Evolutionary conservation across 148 eudicot species (phyloP), one percentile per base, ranked within the genome.

Genomic region (Polygonum maritimum): DNA sequence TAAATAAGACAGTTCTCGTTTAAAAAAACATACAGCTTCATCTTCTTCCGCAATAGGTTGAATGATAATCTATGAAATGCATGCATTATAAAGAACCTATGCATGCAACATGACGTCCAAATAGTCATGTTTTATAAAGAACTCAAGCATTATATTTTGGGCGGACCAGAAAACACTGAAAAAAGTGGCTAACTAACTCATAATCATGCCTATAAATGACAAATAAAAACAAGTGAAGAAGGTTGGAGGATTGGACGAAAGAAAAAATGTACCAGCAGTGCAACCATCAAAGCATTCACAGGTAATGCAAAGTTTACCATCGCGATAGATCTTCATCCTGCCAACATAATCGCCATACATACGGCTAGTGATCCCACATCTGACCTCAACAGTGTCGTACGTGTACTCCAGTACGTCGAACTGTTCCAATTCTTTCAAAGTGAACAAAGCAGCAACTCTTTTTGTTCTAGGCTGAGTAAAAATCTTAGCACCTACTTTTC

Each of bases 211-310:
- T 26, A 26, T 26, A 26, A 26, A 26, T 26, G 31, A 39, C n/a
- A 10, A 9, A 57, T 19, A 57, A 7, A 7, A 8, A 21, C 38
- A 60, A 54, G 5, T 18, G 22, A 15, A 19, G 22, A 18, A 54
- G 60, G 0, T 7, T 4, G 60, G 22, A 19, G 60, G 18, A 54
- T 6, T 51, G 57, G 19, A 60, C 11, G 67, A 0, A 11, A 60
- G 38, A 60, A 2, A 2, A 16, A 38, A 16, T 2, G 13, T 67
- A 67, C 45, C 71, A 35, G 71, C 71, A 67, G 71, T 35, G 71
- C 71, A 67, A 2, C 71, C 71, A 67, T 35, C 22, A 67, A 14
- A 67, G 71, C 71, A 67, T 67, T 67, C 71, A 16, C 71, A 67
- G 3, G 71, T 36, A 12, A 67, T 67, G 21, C 6, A 38, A 67